Evolutionary conservation across 768 basidiomycete genomes (phyloP).

Genomic region (Mycena crocata): DNA sequence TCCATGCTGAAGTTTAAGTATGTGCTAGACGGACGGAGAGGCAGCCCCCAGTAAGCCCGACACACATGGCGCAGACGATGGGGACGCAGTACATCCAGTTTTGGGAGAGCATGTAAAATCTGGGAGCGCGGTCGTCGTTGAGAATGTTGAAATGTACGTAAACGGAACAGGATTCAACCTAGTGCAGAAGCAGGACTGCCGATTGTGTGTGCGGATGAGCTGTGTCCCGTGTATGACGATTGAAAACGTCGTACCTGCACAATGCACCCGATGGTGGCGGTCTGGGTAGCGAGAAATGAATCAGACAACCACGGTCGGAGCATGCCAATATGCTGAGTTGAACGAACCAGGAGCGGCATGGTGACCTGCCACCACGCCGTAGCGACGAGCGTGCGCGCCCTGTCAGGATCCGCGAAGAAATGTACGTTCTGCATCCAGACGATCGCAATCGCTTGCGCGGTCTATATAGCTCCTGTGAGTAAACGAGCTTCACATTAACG

Average conservation of each 20-base stretch:
- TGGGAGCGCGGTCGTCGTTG: neutral
- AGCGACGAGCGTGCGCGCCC: neutral
- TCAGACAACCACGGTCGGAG: neutral
- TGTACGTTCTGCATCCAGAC: neutral
- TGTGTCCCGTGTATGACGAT: neutral
- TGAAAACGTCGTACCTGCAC: neutral
- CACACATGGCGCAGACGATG: neutral
- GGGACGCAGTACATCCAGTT: neutral
- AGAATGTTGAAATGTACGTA: no score
- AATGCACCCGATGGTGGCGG: neutral
- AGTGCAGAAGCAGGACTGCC: neutral
- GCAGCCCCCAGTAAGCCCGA: neutral
- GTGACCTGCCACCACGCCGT: neutral
- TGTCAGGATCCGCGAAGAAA: neutral
- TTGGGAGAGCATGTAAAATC: neutral
- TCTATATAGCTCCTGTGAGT: neutral
- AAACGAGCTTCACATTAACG: neutral
- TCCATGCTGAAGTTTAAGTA: neutral
- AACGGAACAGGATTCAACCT: neutral
- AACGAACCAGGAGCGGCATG: neutral
- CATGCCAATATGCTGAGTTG: no score
- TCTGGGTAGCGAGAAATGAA: neutral
- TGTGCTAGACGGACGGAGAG: neutral
- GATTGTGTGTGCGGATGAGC: neutral
- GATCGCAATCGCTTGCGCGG: neutral